phyloP scores from a whole-genome alignment of 768 basidiomycete genomes.

The Mycena amicta region DNA sequence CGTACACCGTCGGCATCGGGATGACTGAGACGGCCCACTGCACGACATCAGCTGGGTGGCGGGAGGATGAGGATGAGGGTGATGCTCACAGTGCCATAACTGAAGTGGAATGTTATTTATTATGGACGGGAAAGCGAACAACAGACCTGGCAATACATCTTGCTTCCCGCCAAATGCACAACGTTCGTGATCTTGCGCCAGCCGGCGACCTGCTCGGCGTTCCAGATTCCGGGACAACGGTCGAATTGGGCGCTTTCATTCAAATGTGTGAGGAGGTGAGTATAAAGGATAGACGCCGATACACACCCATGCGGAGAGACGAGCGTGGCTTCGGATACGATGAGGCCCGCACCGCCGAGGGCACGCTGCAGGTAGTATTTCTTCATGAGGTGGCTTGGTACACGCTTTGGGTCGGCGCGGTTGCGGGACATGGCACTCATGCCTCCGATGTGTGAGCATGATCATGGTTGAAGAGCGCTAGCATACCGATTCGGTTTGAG shows the following conservation, averaged over 20 bases:
- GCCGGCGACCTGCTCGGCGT: conserved; percentile 40
- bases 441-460: not conserved
- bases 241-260: conserved; percentile 49
- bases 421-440: conserved; percentile 46
- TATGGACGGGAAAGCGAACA: not conserved
- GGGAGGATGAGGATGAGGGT: not conserved
- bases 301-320: conserved; percentile 45
- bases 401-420: conserved; percentile 36
- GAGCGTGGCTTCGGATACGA: conserved; percentile 43
- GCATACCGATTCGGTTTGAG: conserved; percentile 37
- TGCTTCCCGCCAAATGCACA: conserved; percentile 47
- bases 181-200: conserved; percentile 51
- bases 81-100: conserved; percentile 41
- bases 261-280: no score
- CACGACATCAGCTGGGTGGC: not conserved
- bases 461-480: not conserved
- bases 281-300: not conserved
- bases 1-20: conserved; percentile 41
- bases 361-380: conserved; percentile 47
- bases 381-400: conserved; percentile 40
- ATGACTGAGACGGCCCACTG: conserved; percentile 41
- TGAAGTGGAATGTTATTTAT: conserved; percentile 13
- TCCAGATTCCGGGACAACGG: conserved; percentile 51
- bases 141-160: conserved; percentile 47
- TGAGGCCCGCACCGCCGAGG: conserved; percentile 40